A percentile compares a stretch with the other conserved stretches of the same genome.
phyloP scores from a whole-genome alignment of 2,329 filamentous ascomycete species.

The Fusarium pseudocircinatum region DNA sequence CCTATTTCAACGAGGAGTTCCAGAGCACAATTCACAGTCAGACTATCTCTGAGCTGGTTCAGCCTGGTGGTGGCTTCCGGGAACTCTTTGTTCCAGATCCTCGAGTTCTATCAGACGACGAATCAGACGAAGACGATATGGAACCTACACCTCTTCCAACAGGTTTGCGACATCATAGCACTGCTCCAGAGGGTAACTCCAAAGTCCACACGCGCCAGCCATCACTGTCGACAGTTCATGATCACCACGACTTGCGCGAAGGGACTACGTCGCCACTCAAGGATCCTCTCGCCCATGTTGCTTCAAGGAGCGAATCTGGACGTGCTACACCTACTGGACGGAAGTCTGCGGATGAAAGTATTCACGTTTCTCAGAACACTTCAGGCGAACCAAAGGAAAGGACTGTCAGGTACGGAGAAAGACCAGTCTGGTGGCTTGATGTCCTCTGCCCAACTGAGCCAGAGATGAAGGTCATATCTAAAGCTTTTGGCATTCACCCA shows the following conservation, averaged over 20 bases:
- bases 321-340: conserved; percentile 58
- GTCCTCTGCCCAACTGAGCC: conserved; percentile 89
- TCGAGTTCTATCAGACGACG: conserved; percentile 76
- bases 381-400: conserved; percentile 48
- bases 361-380: conserved; percentile 28
- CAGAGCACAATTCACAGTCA: conserved; percentile 96
- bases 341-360: conserved; percentile 50
- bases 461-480: conserved; percentile 94
- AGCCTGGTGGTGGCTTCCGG: conserved; percentile 83
- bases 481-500: conserved; percentile 94
- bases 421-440: conserved; percentile 97
- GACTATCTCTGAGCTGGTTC: conserved; percentile 90
- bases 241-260: conserved; percentile 31
- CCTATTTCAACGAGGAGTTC: conserved; percentile 98
- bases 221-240: conserved; percentile 50
- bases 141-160: conserved; percentile 42
- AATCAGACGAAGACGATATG: conserved; percentile 72
- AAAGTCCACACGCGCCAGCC: conserved; percentile 58
- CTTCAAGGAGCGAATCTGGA: conserved; percentile 52
- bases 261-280: conserved; percentile 45
- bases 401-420: conserved; percentile 74
- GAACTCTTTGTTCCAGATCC: conserved; percentile 94
- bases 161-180: conserved; percentile 39
- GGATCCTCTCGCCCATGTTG: conserved; percentile 44
- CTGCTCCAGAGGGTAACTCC: conserved; percentile 51